Evolutionary conservation across 2,329 filamentous ascomycete genomes (phyloP), one percentile per base, ranked within the genome.

Genomic region (Stromatinia cepivora): DNA sequence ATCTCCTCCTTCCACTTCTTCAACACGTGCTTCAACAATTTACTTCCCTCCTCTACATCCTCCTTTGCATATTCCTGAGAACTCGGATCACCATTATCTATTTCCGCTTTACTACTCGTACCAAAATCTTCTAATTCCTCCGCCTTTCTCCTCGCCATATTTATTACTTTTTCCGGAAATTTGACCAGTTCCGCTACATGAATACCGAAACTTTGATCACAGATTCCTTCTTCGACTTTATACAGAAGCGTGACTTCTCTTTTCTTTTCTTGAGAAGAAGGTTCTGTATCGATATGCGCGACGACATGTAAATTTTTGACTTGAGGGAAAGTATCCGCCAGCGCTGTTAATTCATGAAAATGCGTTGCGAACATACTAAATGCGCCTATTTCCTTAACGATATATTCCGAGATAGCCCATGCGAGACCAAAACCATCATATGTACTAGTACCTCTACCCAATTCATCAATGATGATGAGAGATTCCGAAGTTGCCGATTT

Each of bases 371-470:
- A 99, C 80, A 97, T 89, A 69, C 93, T 92, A 77, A 93, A 97
- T 75, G 94, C 97, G 67, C 93, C 91, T 71, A 99, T 98, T 78
- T 98, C 93, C 70, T 91, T 93, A 78, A 99, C 87, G 72, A 99
- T 98, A 81, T 99, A 93, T 81, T 99, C 95, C 0, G 93, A 97
- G 72, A 99, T 99, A 64, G 95, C 95, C 95, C 95, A 99, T 0
- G 96, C 95, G n/a, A 99, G 87, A 50, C 96, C 95, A 76, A 99
- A 99, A 11, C 95, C 95, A 79, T 99, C 96, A 79, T 99, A 99
- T 0, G 96, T 99, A 72, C 93, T 97, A 0, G 95, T 99, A 69
- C 95, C 95, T 71, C 95, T 92, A 63, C 95, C 95, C 2, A 99
- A 88, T 80, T 99, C 95, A 79, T 99, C 96, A 75, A 99, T 97